Base-by-base conservation (phyloP, 106 monocot species). In the Triglochin maritima region DNA sequence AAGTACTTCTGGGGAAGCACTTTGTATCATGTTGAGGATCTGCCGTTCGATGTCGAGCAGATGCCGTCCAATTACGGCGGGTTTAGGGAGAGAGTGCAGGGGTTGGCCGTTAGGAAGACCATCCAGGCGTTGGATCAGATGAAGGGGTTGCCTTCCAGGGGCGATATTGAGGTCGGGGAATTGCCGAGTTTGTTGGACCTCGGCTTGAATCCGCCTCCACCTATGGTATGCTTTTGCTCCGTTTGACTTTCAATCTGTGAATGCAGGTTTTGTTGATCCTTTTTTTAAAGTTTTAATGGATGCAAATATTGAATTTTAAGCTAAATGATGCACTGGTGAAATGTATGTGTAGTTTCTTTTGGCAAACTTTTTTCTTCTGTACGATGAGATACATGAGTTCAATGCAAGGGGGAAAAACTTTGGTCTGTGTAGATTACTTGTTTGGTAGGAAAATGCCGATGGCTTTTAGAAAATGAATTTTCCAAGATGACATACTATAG, bases 1-100 rank as follows among this genome's bases (percentile, higher is more conserved):
- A 91, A 86, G 84, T 88, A 83, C 66, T 98, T 98, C 76, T 98
- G 96, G 96, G 96, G 96, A 49, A 98, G 88, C 59, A 98, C 96
- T 6, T 76, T 98, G 62, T 88, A 98, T 69, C 96, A 98, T 68
- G 14, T 88, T 4, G 96, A 98, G 12, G 96, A 98, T 50, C 67
- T 98, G 67, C 91, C 91, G 1, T 91, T 98, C 44, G 72, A 77
- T 15, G 69, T 98, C 63, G 84, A 98, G 65, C 65, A 81, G 59
- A 88, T 98, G 96, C 96, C 96, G 4, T 78, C 80, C 13, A 98
- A 88, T 67, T 98, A 88, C 58, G 91, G 96, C 2, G 91, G 91
- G 47, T 98, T 98, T 56, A 83, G 79, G 70, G 91, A 91, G 71
- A 84, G 62, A 45, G 82, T 98, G 69, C 78, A 86, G 68, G 86